Conservation (phyloP, 2,329 filamentous ascomycete genomes). For the Colletotrichum shisoi region DNA sequence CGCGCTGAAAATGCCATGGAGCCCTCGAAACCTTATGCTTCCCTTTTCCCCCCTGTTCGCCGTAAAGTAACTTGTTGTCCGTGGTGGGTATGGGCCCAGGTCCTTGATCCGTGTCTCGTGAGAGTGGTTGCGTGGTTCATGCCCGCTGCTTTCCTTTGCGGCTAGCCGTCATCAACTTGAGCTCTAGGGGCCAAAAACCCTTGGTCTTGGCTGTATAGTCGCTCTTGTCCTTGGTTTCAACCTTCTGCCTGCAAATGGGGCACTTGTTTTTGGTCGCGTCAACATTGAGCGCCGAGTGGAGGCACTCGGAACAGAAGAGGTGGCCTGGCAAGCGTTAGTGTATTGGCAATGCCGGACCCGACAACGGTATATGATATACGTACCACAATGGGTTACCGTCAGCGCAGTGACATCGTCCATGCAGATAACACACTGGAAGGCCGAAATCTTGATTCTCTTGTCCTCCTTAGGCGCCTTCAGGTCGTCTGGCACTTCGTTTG, state of each 20-base stretch:
- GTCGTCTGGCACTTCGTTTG: constrained; percentile 55
- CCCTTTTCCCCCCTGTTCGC: constrained; percentile 3
- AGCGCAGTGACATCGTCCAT: constrained; percentile 68
- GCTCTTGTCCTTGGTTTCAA: constrained; percentile 58
- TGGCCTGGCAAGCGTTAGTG: constrained; percentile 57
- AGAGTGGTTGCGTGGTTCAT: constrained; percentile 11
- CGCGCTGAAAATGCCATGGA: constrained; percentile 33
- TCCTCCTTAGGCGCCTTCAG: constrained; percentile 57
- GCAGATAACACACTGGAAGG: constrained; percentile 72
- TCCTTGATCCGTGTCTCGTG: not conserved
- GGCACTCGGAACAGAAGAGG: constrained; percentile 69
- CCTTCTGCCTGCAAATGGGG: constrained; percentile 69
- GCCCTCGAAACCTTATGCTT: constrained; percentile 17
- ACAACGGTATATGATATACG: constrained; percentile 47
- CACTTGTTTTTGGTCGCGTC: constrained; percentile 65
- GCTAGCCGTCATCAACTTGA: constrained; percentile 68
- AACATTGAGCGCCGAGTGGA: constrained; percentile 67
- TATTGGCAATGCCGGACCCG: not conserved
- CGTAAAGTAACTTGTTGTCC: constrained; percentile 2
- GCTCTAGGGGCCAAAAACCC: constrained; percentile 65
- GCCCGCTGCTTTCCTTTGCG: constrained; percentile 58
- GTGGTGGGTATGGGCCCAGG: not conserved
- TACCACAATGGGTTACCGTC: constrained; percentile 73
- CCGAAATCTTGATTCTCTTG: constrained; percentile 60
- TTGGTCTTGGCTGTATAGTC: constrained; percentile 57